Evolutionary conservation across 306 rosid genomes (phyloP).

Genomic region (Quercus berberidifolia): DNA sequence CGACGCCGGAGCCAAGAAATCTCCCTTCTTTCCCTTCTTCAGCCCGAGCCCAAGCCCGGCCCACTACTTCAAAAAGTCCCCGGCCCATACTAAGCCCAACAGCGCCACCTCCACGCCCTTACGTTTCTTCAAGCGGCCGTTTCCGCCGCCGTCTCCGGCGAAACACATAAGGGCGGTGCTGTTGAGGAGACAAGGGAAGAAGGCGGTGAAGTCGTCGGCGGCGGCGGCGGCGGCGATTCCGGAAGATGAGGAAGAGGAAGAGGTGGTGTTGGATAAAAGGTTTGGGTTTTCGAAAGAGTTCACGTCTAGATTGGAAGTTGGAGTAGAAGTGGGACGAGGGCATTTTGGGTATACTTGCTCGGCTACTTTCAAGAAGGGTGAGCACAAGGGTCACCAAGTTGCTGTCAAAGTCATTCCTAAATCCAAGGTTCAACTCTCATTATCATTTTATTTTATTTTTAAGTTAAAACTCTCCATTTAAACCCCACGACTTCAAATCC

Average conservation of each 20-base stretch:
- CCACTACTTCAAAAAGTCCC: slow-evolving; percentile 58
- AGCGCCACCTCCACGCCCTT: slow-evolving; percentile 82
- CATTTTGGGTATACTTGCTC: slow-evolving; percentile 99
- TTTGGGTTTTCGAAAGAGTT: slow-evolving; percentile 96
- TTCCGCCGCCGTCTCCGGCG: slow-evolving; percentile 98
- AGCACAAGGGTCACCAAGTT: slow-evolving; percentile 79
- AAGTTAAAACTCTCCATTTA: too few species aligned
- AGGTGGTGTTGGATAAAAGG: slow-evolving; percentile 82
- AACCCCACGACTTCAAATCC: too few species aligned
- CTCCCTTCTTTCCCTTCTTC: slow-evolving; percentile 87
- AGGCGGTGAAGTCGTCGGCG: slow-evolving; percentile 32
- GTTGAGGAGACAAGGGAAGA: slow-evolving; percentile 77
- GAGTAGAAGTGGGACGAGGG: slow-evolving; percentile 95
- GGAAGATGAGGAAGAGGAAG: slow-evolving; percentile 54
- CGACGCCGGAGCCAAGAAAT: slow-evolving; percentile 48
- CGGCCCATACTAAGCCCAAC: slow-evolving; percentile 30
- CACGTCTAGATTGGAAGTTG: slow-evolving; percentile 69
- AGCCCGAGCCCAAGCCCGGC: slow-evolving; percentile 66
- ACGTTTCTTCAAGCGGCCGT: slow-evolving; percentile 79
- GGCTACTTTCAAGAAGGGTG: slow-evolving; percentile 93
- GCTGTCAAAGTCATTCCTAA: slow-evolving; percentile 95
- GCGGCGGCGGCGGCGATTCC: slow-evolving; percentile 61
- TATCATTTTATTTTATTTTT: too few species aligned
- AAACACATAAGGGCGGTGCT: slow-evolving; percentile 81
- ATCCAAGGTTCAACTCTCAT: slow-evolving; percentile 58